phyloP scores from a whole-genome alignment of 257 asterid species.

The Fraxinus anomala region DNA sequence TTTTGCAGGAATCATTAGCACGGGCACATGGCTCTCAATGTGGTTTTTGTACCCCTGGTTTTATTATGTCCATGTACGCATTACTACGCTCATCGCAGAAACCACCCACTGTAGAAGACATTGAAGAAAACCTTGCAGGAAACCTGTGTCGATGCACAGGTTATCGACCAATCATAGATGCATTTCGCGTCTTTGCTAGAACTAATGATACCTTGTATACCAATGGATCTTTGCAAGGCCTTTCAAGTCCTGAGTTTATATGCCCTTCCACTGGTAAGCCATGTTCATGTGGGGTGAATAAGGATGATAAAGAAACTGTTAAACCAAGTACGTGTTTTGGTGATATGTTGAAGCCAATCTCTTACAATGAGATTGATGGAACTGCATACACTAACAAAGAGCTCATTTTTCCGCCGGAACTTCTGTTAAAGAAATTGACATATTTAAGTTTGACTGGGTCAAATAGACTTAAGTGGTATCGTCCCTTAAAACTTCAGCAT shows the following conservation, averaged over 20 bases:
- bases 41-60: slow-evolving; percentile 99
- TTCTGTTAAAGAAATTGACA: slow-evolving; percentile 55
- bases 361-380: slow-evolving; percentile 72
- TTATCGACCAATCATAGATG: slow-evolving; percentile 90
- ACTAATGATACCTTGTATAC: slow-evolving; percentile 72
- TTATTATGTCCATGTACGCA: slow-evolving; percentile 94
- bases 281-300: slow-evolving; percentile 72
- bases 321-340: slow-evolving; percentile 30
- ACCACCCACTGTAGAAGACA: slow-evolving; percentile 74
- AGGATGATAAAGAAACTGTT: slow-evolving; percentile 32
- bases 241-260: slow-evolving; percentile 47
- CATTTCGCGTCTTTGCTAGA: slow-evolving; percentile 86
- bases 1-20: slow-evolving; percentile 81
- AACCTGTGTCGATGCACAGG: slow-evolving; percentile 97
- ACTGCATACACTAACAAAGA: slow-evolving; percentile 72
- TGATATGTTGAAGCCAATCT: slow-evolving; percentile 47
- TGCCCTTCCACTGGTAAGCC: slow-evolving; percentile 98
- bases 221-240: slow-evolving; percentile 43
- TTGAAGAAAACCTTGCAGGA: slow-evolving; percentile 96
- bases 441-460: slow-evolving; percentile 61
- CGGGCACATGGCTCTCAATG: slow-evolving; percentile 92
- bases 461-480: slow-evolving; percentile 76
- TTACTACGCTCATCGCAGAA: slow-evolving; percentile 69
- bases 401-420: slow-evolving; percentile 93
- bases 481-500: slow-evolving; percentile 74